These are phyloP conservation scores for Yarrowia keelungensis DNA, from an alignment of 805 yeast genomes.

Conservation along the genomic window DNA sequence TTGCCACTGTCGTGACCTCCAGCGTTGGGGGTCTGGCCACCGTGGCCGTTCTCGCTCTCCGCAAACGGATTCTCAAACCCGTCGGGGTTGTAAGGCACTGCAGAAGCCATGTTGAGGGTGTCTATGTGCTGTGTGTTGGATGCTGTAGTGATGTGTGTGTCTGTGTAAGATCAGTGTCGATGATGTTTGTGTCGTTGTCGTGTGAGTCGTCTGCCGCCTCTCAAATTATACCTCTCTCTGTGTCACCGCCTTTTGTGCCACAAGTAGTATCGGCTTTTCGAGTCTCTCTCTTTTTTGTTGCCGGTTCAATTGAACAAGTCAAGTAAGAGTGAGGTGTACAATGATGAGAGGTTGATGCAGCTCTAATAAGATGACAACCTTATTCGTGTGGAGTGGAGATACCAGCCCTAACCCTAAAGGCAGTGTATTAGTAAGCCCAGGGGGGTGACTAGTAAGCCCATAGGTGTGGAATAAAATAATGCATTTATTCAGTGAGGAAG, in stretches of 20 bases:
- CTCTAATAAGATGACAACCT: neutral
- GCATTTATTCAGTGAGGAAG: too few species aligned
- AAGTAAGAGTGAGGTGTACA: neutral
- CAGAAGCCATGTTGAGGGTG: conserved; percentile 51
- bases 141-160: neutral
- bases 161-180: neutral
- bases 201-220: too few species aligned
- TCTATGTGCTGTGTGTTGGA: neutral
- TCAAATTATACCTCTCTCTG: too few species aligned
- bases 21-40: neutral
- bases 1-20: neutral
- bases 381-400: neutral
- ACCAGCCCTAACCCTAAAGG: neutral
- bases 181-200: neutral
- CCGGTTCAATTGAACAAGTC: too few species aligned
- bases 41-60: conserved; percentile 42
- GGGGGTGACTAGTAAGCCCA: too few species aligned
- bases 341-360: neutral
- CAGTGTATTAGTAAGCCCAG: neutral
- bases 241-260: neutral
- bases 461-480: too few species aligned
- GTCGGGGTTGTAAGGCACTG: conserved; percentile 60
- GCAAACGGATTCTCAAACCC: conserved; percentile 68
- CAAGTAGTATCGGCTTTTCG: neutral
- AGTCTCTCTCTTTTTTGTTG: neutral